Evolutionary conservation across 2,329 filamentous ascomycete species (phyloP).

Genomic region (Sarocladium kiliense): DNA sequence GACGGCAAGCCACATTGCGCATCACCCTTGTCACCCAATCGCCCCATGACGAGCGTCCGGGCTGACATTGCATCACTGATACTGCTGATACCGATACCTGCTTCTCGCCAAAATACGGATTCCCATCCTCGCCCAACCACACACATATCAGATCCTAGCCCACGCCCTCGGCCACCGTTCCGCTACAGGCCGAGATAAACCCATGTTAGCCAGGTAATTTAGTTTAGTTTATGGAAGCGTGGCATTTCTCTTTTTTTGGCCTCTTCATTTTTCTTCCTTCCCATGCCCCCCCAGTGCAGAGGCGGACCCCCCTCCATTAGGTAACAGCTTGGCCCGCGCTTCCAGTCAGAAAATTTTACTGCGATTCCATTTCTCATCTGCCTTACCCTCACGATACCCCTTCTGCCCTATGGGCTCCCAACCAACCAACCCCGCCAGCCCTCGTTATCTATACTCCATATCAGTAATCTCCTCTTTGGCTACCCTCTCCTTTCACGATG

Average conservation of each 20-base stretch:
- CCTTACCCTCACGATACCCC: slow-evolving; percentile 12
- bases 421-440: neutral
- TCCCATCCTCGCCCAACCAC: neutral
- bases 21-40: neutral
- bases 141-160: neutral
- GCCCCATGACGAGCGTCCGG: slow-evolving; percentile 9
- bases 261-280: neutral
- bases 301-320: slow-evolving; percentile 20
- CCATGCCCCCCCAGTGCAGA: neutral
- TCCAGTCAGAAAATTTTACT: slow-evolving; percentile 30
- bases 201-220: neutral
- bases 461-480: slow-evolving; percentile 7
- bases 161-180: neutral
- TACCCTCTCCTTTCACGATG: neutral
- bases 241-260: neutral
- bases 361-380: slow-evolving; percentile 25
- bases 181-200: neutral
- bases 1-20: slow-evolving; percentile 1
- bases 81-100: neutral
- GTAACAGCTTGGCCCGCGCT: slow-evolving; percentile 29
- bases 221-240: neutral
- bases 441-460: slow-evolving; percentile 6
- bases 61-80: slow-evolving; percentile 8
- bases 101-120: neutral
- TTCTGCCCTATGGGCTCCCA: neutral